phyloP scores from a whole-genome alignment of 2,329 filamentous ascomycete genomes.

The Talaromyces sp. region DNA sequence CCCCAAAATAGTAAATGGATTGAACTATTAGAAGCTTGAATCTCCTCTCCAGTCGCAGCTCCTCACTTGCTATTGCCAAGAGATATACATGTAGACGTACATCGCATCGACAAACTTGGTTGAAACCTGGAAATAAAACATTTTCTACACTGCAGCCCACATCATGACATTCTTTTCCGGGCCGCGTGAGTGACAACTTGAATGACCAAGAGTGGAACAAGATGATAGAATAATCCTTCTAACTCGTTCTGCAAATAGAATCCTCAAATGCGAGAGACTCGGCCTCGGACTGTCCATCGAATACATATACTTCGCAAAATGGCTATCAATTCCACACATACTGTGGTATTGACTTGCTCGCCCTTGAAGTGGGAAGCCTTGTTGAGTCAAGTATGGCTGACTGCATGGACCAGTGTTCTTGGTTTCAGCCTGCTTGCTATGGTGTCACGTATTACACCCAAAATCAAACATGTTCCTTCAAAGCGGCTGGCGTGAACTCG shows the following conservation, averaged over 20 bases:
- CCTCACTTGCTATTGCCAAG: too few relatives aligned
- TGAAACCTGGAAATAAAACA: neutral
- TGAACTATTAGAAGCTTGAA: too few relatives aligned
- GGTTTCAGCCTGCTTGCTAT: conserved; percentile 1
- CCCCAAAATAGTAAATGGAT: too few relatives aligned
- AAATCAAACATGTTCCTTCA: conserved; percentile 5
- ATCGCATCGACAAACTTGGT: too few relatives aligned
- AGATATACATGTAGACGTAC: too few relatives aligned
- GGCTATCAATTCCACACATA: conserved; percentile 1
- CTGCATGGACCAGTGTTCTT: conserved; percentile 4
- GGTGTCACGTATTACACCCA: conserved; percentile 5
- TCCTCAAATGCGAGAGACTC: neutral
- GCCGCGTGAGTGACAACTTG: neutral
- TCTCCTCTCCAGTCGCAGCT: too few relatives aligned
- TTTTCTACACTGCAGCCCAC: neutral
- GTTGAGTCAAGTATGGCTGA: neutral
- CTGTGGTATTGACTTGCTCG: conserved; percentile 2
- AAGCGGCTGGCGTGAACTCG: neutral
- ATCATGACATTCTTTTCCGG: neutral
- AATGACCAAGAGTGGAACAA: neutral
- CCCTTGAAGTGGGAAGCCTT: neutral
- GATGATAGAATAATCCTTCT: neutral
- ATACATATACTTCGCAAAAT: neutral
- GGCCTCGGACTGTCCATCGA: neutral
- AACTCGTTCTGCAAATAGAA: neutral